Evolutionary conservation across 116 monocot genomes (phyloP), one percentile per base, ranked within the genome.

Genomic region (Papilionanthe hybrid): DNA sequence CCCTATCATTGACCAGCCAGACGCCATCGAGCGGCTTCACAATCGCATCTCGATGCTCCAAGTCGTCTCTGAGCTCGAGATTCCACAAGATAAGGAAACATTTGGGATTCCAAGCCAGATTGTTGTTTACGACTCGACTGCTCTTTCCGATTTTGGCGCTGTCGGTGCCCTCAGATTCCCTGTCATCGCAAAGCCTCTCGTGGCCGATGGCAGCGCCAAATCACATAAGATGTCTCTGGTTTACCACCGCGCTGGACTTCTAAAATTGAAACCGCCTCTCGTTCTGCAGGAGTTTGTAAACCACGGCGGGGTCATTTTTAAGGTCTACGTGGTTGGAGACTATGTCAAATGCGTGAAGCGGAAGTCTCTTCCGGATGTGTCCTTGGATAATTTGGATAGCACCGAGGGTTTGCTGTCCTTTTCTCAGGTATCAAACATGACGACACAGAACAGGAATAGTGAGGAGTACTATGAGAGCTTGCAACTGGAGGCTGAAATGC

Each of bases 41-140:
- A 89, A 92, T 66, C 92, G 92, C 69, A 82, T 90, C 77, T 94
- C 94, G 48, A 94, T 94, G 92, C 87, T 94, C 75, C 84, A 94
- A 69, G 84, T 87, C 83, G 92, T 94, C 19, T 90, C 87, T 65
- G 83, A 84, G 79, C 67, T 84, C 68, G 9, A 80, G 76, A 80
- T 84, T 68, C 79, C 80, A 22, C 79, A 76, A 18, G 74, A 50
- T 13, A 69, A 42, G 66, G 84, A 84, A 13, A 78, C 84, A 3
- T 84, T 84, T 13, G 84, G 84, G 23, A 84, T 84, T 44, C 84
- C 84, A 18, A 75, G 76, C 66, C 84, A 84, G 76, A 73, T 84
- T 67, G 83, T 83, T 8, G 79, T 83, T 19, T 83, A 83, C 75
- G 75, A 83, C 58, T 63, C 83, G 18, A 55, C 10, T 22, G 75